Percentiles rank a stretch among this genome's conserved stretches.
Conservation (phyloP, 305 asterid genomes). For the Caryopteris hybrid region DNA sequence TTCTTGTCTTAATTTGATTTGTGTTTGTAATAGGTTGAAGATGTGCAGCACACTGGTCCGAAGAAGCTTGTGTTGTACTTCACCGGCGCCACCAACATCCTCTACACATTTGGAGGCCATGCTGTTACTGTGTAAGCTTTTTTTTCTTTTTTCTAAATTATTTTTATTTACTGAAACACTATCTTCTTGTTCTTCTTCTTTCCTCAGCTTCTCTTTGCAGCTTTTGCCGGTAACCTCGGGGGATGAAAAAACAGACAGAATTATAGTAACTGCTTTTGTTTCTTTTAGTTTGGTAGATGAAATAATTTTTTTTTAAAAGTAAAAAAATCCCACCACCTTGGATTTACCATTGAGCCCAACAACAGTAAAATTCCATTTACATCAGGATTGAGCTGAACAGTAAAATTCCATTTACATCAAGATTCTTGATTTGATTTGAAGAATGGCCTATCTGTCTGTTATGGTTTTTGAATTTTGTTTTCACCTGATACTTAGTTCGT, state of each 20-base stretch:
- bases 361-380: conserved; percentile 4
- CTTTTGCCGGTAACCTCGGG: conserved; percentile 67
- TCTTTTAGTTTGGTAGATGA: conserved; percentile 15
- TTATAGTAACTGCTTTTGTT: conserved; percentile 23
- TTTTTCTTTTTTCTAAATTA: background rate
- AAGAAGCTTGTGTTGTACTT: conserved; percentile 69
- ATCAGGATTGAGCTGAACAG: background rate
- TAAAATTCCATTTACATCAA: conserved; percentile 1
- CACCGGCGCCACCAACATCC: conserved; percentile 94
- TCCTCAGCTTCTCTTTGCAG: conserved; percentile 61
- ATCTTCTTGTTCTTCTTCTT: conserved; percentile 21
- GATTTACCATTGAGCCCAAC: background rate
- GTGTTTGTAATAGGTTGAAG: conserved; percentile 37
- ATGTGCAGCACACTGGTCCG: conserved; percentile 77
- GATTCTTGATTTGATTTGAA: background rate
- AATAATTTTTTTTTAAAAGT: no score
- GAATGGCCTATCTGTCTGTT: background rate
- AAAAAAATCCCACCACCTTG: no score
- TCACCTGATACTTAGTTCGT: no score
- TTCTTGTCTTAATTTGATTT: background rate
- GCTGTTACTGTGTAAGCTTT: conserved; percentile 86
- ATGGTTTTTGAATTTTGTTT: background rate
- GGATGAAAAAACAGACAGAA: conserved; percentile 37
- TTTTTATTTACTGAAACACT: background rate
- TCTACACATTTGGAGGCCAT: conserved; percentile 93